Percentiles rank a stretch among this genome's conserved stretches.
These are phyloP conservation scores for Coniferiporia weirii DNA, from an alignment of 1,284 basidiomycete species.

Conservation along the genomic window DNA sequence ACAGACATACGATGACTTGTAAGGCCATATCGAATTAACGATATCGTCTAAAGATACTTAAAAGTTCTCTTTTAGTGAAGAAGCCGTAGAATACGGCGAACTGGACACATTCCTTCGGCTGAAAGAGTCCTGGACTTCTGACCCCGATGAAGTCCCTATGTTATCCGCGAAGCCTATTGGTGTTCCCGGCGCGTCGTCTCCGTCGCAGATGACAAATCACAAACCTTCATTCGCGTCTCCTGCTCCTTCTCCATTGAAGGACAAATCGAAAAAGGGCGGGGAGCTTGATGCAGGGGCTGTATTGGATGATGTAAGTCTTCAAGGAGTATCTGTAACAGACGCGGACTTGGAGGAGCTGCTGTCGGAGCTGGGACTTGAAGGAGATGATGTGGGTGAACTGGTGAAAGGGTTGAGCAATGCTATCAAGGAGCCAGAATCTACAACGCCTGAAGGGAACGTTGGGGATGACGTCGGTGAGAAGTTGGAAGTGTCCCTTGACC, in stretches of 20 bases:
- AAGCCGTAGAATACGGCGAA: slow-evolving; percentile 72
- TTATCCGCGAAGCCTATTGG: slow-evolving; percentile 57
- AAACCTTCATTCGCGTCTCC: slow-evolving; percentile 49
- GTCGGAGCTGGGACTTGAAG: slow-evolving; percentile 65
- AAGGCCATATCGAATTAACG: slow-evolving; percentile 21
- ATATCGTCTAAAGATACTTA: slow-evolving; percentile 12
- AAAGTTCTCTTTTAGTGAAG: slow-evolving; percentile 47
- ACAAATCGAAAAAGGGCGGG: slow-evolving; percentile 44
- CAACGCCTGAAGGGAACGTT: neutral
- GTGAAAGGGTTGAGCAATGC: slow-evolving; percentile 47
- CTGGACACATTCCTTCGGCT: slow-evolving; percentile 66
- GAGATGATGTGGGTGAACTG: slow-evolving; percentile 65
- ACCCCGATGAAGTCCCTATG: slow-evolving; percentile 49
- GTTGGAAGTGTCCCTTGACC: neutral
- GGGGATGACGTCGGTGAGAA: neutral
- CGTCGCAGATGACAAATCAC: slow-evolving; percentile 66
- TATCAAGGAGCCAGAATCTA: slow-evolving; percentile 1
- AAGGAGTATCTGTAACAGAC: slow-evolving; percentile 70
- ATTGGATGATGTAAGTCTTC: slow-evolving; percentile 62
- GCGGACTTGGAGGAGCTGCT: slow-evolving; percentile 66
- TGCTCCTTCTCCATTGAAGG: slow-evolving; percentile 44
- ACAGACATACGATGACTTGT: slow-evolving; percentile 57
- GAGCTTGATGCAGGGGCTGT: slow-evolving; percentile 62
- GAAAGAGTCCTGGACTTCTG: slow-evolving; percentile 60
- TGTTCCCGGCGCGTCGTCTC: slow-evolving; percentile 69